phyloP scores from a whole-genome alignment of 495 filamentous ascomycete species.

The Beverwykella pulmonaria region DNA sequence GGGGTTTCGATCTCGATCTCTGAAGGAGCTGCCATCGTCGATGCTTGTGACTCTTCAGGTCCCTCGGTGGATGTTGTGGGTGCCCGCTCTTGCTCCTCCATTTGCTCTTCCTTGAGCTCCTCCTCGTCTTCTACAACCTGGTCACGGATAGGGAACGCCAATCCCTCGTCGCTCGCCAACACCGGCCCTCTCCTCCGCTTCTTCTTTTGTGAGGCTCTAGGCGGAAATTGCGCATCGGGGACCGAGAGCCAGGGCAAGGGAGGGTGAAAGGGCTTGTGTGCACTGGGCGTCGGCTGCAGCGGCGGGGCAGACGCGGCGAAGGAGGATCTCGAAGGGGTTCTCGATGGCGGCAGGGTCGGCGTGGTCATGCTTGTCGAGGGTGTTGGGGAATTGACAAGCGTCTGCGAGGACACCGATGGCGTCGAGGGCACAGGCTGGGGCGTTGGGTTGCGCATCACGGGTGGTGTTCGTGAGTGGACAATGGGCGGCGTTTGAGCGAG shows the following conservation, averaged over 20 bases:
- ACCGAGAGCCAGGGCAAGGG: constrained; percentile 84
- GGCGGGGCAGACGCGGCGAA: constrained; percentile 29
- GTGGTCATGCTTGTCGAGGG: constrained; percentile 22
- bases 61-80: constrained; percentile 42
- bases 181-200: constrained; percentile 50
- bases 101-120: constrained; percentile 40
- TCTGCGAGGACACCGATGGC: constrained; percentile 30
- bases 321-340: constrained; percentile 31
- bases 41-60: constrained; percentile 42
- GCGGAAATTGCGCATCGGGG: constrained; percentile 68
- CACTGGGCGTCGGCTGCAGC: constrained; percentile 26
- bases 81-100: constrained; percentile 37
- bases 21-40: constrained; percentile 49
- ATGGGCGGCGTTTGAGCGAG: constrained; percentile 37
- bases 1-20: constrained; percentile 71
- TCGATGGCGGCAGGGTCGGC: constrained; percentile 23
- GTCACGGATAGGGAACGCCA: constrained; percentile 58
- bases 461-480: constrained; percentile 31
- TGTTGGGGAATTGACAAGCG: constrained; percentile 33
- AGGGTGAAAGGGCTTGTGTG: constrained; percentile 58
- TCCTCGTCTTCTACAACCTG: constrained; percentile 36
- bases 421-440: constrained; percentile 31
- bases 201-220: constrained; percentile 48
- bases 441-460: constrained; percentile 26
- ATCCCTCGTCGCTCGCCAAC: constrained; percentile 43